Conservation (phyloP, 139 green algal genomes). For the Choricystis sp. region DNA sequence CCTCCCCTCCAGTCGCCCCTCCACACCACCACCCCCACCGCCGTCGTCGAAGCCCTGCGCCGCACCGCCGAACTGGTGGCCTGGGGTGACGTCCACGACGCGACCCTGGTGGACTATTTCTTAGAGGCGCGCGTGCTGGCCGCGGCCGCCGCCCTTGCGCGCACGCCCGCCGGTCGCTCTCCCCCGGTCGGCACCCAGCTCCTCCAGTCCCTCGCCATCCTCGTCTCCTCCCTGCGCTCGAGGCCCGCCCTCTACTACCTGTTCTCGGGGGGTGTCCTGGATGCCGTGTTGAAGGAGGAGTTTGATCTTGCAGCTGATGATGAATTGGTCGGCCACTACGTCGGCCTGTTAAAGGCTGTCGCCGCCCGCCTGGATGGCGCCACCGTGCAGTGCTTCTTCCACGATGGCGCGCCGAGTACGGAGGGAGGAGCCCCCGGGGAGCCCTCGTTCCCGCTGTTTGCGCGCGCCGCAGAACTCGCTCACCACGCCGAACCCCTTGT, state of each 20-base stretch:
- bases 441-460: background rate
- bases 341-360: background rate
- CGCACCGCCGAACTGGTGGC: background rate
- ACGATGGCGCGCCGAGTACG: background rate
- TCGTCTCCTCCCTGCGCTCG: background rate
- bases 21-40: background rate
- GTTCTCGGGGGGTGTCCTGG: background rate
- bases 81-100: background rate
- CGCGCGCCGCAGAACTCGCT: background rate
- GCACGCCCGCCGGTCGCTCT: background rate
- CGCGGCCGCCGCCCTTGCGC: too few relatives aligned
- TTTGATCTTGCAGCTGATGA: background rate
- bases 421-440: background rate
- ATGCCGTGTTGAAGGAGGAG: background rate
- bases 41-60: background rate
- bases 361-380: background rate
- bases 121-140: background rate
- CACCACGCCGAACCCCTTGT: background rate
- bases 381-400: background rate
- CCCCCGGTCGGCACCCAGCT: background rate
- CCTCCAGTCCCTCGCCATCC: background rate
- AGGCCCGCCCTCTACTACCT: background rate
- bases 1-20: background rate
- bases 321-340: background rate
- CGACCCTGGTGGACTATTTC: background rate